Percentiles rank a stretch among this genome's conserved stretches.
phyloP scores from a whole-genome alignment of 2,329 filamentous ascomycete species.

The Metarhizium album region DNA sequence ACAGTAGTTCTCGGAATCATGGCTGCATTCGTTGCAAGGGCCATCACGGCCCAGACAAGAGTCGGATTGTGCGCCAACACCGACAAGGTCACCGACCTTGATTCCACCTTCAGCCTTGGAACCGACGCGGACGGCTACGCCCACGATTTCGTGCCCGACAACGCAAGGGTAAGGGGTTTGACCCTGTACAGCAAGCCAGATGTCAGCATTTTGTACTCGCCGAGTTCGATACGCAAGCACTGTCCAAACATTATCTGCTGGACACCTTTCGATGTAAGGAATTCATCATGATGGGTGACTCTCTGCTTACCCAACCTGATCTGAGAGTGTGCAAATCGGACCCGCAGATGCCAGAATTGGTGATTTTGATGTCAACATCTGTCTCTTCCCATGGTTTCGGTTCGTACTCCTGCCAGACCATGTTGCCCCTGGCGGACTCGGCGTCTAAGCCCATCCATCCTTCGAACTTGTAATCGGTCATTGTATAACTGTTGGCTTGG shows the following conservation, averaged over 20 bases:
- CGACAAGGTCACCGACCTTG: conserved; percentile 51
- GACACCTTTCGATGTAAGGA: background rate
- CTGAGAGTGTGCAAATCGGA: conserved; percentile 49
- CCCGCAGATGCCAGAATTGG: conserved; percentile 57
- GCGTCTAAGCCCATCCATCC: conserved; percentile 38
- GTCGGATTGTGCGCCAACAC: conserved; percentile 49
- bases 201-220: background rate
- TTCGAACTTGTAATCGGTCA: conserved; percentile 34
- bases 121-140: conserved; percentile 44
- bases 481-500: conserved; percentile 11
- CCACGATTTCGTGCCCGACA: conserved; percentile 58
- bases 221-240: background rate
- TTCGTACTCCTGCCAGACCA: conserved; percentile 45
- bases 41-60: conserved; percentile 37
- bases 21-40: conserved; percentile 30
- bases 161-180: conserved; percentile 30
- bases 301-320: conserved; percentile 35
- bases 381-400: conserved; percentile 57
- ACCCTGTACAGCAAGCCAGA: background rate
- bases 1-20: conserved; percentile 33
- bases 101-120: conserved; percentile 33
- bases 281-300: background rate
- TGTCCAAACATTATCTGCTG: background rate
- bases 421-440: conserved; percentile 35
- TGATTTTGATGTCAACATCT: conserved; percentile 54